These are phyloP conservation scores for Skeletonema marinoi DNA, from an alignment of 108 stramenopile species.

Conservation along the genomic window DNA sequence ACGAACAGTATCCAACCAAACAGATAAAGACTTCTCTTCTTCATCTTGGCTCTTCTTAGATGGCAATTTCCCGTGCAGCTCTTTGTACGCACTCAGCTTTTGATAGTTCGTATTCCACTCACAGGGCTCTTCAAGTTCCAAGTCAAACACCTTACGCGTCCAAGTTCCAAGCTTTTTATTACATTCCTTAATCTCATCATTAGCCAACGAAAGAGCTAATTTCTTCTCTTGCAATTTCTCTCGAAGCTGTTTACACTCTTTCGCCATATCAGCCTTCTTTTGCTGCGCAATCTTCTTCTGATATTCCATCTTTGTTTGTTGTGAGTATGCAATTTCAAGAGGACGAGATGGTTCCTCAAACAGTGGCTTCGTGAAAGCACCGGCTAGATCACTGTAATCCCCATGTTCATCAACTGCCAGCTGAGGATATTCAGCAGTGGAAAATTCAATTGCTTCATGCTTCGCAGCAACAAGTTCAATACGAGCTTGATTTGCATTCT, in stretches of 20 bases:
- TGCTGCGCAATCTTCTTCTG: neutral
- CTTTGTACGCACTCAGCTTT: conserved; percentile 20
- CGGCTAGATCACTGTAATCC: conserved; percentile 30
- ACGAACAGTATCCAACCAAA: conserved; percentile 26
- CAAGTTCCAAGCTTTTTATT: conserved; percentile 17
- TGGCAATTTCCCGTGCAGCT: conserved; percentile 28
- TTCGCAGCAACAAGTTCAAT: conserved; percentile 4
- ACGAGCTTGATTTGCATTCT: neutral
- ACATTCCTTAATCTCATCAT: conserved; percentile 20
- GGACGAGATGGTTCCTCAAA: conserved; percentile 31
- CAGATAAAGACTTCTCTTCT: conserved; percentile 30
- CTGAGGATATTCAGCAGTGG: conserved; percentile 24
- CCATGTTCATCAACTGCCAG: conserved; percentile 14
- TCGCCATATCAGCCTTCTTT: conserved; percentile 10
- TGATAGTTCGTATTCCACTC: conserved; percentile 33
- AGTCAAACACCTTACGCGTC: conserved; percentile 41
- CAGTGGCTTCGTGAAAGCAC: conserved; percentile 28
- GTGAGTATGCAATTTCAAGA: conserved; percentile 45
- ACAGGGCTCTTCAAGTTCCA: conserved; percentile 44
- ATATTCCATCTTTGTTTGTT: neutral
- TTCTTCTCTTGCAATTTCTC: conserved; percentile 32
- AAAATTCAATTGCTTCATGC: conserved; percentile 13
- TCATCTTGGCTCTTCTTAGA: conserved; percentile 20
- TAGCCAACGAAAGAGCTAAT: conserved; percentile 27
- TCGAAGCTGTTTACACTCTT: conserved; percentile 22